Percentiles rank a stretch among this genome's conserved stretches.
Conservation (phyloP, 2,329 filamentous ascomycete genomes). For the Fusarium lateritium region DNA sequence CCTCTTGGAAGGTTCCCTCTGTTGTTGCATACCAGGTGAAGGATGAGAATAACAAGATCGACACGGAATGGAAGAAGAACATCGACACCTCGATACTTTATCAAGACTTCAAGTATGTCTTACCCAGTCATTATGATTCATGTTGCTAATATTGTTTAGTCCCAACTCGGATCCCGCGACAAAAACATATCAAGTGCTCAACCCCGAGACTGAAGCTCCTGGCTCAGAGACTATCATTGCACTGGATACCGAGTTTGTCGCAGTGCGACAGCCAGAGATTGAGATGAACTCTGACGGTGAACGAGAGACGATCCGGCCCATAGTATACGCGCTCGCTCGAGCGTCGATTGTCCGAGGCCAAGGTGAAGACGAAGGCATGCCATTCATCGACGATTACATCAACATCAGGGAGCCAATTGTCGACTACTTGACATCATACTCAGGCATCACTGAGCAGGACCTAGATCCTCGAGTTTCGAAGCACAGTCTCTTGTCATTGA, state of each 20-base stretch:
- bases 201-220: conserved; percentile 74
- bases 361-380: conserved; percentile 82
- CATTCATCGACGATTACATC: conserved; percentile 99
- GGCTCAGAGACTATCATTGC: conserved; percentile 83
- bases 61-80: conserved; percentile 86
- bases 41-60: conserved; percentile 83
- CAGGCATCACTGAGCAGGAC: conserved; percentile 89
- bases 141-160: conserved; percentile 51
- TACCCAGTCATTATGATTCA: not conserved
- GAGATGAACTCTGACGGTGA: conserved; percentile 96
- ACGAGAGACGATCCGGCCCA: conserved; percentile 89
- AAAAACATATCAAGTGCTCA: conserved; percentile 73
- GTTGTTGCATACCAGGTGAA: conserved; percentile 90
- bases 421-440: conserved; percentile 95
- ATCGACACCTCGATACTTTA: conserved; percentile 91
- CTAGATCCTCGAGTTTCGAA: conserved; percentile 83
- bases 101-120: conserved; percentile 71
- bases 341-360: conserved; percentile 89
- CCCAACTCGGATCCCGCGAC: conserved; percentile 55
- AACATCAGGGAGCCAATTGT: conserved; percentile 91
- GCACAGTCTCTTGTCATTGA: conserved; percentile 89
- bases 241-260: conserved; percentile 96
- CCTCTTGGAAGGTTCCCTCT: conserved; percentile 92
- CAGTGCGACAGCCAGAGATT: conserved; percentile 92
- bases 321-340: conserved; percentile 90